Conservation (phyloP, 1,284 basidiomycete species). For the Malassezia arunalokei region DNA sequence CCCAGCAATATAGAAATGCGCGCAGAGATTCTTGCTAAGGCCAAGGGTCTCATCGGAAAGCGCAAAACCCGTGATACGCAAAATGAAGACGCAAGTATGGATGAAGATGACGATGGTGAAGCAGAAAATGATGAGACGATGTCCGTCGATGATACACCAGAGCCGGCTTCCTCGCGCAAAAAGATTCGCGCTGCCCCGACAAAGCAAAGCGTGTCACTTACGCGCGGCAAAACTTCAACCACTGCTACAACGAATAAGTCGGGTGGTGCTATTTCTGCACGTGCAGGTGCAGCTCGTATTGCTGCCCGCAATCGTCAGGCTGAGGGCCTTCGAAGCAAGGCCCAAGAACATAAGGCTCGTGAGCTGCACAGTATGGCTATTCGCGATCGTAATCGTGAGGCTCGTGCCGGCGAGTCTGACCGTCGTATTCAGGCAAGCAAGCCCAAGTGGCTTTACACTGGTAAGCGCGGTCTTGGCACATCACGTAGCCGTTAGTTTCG, state of each 20-base stretch:
- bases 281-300: conserved; percentile 38
- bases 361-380: conserved; percentile 31
- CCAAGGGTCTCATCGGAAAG: conserved; percentile 58
- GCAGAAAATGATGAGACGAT: conserved; percentile 50
- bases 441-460: conserved; percentile 43
- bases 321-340: conserved; percentile 32
- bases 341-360: conserved; percentile 35
- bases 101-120: conserved; percentile 49
- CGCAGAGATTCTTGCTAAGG: conserved; percentile 69
- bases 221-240: conserved; percentile 21
- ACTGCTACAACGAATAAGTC: conserved; percentile 28
- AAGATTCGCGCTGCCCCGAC: conserved; percentile 52
- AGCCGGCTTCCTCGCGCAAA: conserved; percentile 8
- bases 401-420: conserved; percentile 41
- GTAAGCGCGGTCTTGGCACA: conserved; percentile 41
- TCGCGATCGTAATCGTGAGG: conserved; percentile 34
- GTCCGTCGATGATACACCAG: conserved; percentile 36
- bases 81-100: conserved; percentile 44
- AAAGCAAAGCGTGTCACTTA: conserved; percentile 48
- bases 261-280: conserved; percentile 31
- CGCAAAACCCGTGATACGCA: conserved; percentile 50
- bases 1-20: conserved; percentile 76
- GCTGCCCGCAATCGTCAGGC: conserved; percentile 33
- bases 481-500: conserved; percentile 26
- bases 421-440: conserved; percentile 39